Percentiles rank a stretch among this genome's conserved stretches.
Evolutionary conservation across 2,329 filamentous ascomycete species (phyloP).

Genomic region (Trichoderma koningii): DNA sequence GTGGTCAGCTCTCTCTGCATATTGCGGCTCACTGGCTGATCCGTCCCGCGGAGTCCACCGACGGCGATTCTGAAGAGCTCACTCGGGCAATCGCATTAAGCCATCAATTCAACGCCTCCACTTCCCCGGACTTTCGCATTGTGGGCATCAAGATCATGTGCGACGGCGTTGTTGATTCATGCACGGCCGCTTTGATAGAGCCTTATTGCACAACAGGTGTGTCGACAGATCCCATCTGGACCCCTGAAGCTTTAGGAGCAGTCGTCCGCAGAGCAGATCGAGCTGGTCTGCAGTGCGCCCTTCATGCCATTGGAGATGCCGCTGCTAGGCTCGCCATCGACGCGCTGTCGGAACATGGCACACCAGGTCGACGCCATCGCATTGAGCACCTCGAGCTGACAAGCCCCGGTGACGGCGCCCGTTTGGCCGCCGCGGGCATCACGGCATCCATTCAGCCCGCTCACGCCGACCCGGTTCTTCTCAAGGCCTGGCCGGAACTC

Average conservation of each 20-base stretch:
- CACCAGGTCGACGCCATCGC: conserved; percentile 18
- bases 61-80: conserved; percentile 10
- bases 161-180: conserved; percentile 20
- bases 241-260: conserved; percentile 6
- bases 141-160: conserved; percentile 24
- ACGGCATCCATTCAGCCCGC: conserved; percentile 20
- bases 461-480: conserved; percentile 17
- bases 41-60: conserved; percentile 7
- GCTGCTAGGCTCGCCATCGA: conserved; percentile 20
- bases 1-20: conserved; percentile 15
- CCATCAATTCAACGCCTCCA: background rate
- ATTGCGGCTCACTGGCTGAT: conserved; percentile 22
- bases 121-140: conserved; percentile 17
- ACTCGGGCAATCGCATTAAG: conserved; percentile 8
- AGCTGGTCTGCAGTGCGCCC: conserved; percentile 17
- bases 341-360: conserved; percentile 18
- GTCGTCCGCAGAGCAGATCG: conserved; percentile 11
- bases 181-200: conserved; percentile 19
- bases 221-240: conserved; percentile 20
- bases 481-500: conserved; percentile 20
- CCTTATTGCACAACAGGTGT: conserved; percentile 17
- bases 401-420: conserved; percentile 12
- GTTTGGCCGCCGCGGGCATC: conserved; percentile 12
- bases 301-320: conserved; percentile 21
- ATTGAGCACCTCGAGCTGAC: conserved; percentile 21